Evolutionary conservation across 768 basidiomycete genomes (phyloP).

Genomic region (Filobasidium wieringae): DNA sequence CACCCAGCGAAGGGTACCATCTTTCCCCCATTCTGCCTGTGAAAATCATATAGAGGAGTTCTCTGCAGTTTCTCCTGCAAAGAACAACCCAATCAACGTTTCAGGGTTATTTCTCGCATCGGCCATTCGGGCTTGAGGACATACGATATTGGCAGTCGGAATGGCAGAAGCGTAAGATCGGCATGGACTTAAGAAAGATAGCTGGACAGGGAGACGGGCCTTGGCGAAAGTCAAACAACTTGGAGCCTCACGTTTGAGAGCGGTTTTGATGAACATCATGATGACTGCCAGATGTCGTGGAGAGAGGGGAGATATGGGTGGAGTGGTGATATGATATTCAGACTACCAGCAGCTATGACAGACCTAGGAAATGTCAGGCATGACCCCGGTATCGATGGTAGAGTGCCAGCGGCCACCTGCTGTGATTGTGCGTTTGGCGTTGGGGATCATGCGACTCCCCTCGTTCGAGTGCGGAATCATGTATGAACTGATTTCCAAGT

Average conservation of each 20-base stretch:
- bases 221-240: no score
- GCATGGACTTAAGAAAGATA: no score
- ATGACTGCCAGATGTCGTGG: no score
- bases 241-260: no score
- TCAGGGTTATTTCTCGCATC: neutral
- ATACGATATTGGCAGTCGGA: neutral
- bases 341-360: neutral
- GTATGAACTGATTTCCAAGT: neutral
- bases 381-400: no score
- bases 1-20: conserved; percentile 97
- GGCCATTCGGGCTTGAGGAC: neutral
- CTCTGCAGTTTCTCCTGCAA: conserved; percentile 38
- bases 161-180: neutral
- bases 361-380: neutral
- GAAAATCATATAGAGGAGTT: conserved; percentile 81
- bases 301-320: neutral
- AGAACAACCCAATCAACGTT: neutral
- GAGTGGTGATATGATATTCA: no score
- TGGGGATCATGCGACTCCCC: conserved; percentile 30
- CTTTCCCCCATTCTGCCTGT: conserved; percentile 62
- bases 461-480: neutral
- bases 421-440: conserved; percentile 19
- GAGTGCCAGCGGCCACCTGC: no score
- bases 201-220: neutral
- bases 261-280: no score